Conservation (phyloP, 306 rosid species). For the Cucumis cinereus region DNA sequence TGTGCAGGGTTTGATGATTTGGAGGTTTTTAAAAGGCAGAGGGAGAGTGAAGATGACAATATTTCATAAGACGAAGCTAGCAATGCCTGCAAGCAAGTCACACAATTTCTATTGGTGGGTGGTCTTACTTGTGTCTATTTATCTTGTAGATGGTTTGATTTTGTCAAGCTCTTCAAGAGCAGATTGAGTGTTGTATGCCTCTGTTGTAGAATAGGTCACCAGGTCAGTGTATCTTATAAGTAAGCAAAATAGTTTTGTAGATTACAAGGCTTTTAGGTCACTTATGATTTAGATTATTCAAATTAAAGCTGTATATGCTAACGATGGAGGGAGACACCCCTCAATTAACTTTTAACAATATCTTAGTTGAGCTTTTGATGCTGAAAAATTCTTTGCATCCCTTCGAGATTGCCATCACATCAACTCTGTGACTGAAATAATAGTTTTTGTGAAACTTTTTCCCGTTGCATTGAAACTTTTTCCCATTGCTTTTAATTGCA, state of each 20-base stretch:
- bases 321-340: neutral
- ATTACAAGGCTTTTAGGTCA: conserved; percentile 1
- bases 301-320: neutral
- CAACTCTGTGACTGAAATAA: neutral
- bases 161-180: neutral
- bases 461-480: neutral
- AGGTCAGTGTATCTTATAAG: neutral
- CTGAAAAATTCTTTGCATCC: neutral
- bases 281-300: neutral
- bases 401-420: neutral
- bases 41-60: conserved; percentile 44
- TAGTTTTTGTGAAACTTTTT: neutral
- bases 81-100: neutral
- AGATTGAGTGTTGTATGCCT: neutral
- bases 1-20: conserved; percentile 65
- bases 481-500: neutral
- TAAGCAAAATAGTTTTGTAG: neutral
- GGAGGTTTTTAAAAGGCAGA: conserved; percentile 40
- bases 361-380: neutral
- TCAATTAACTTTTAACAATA: neutral
- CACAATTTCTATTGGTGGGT: neutral
- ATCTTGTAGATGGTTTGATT: neutral
- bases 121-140: neutral
- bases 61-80: conserved; percentile 22
- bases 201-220: conserved; percentile 1